Evolutionary conservation across 768 basidiomycete genomes (phyloP), one percentile per base, ranked within the genome.

Genomic region (Tylopilus intermedius): DNA sequence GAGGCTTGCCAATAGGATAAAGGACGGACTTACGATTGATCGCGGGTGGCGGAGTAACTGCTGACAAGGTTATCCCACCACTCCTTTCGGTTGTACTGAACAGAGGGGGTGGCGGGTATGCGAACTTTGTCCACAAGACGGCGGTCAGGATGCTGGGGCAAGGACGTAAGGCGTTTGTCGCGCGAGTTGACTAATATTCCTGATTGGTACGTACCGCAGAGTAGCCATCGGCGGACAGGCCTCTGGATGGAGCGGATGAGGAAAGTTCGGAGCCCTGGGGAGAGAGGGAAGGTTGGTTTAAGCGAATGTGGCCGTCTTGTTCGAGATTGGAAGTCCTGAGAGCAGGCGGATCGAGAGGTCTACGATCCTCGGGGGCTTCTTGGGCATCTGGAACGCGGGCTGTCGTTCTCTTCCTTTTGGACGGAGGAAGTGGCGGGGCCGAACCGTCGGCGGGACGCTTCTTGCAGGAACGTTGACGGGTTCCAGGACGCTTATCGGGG

Each of bases 401-500:
- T 1, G 55, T 49, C 22, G 72, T 73, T 53, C 77, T 74, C 65
- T 77, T 81, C 63, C 80, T 76, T 69, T 84, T 84, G 46, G 76
- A 66, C 51, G 79, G 72, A 52, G 80, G 76, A 14, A 76, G 65
- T 49, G 67, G 72, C 57, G 78, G 72, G 48, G 74, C 78, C 56
- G 83, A 82, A 35, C 77, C 71, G 48, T 79, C 77, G 33, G 76
- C 70, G 33, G 80, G 78, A 53, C 86, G 76, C 76, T 88, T 90
- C 81, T 90, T 90, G 78, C 87, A 90, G 51, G 84, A 85, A 60
- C 89, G 79, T 67, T 88, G 86, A 57, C 88, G 80, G 53, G 88
- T 90, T 27, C 89, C 89, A 53, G 89, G 89, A 62, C 81, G 81
- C 72, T 89, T 90, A 78, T 91, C 89, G 57, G 89, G 89, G 3